Percentiles rank a stretch among this genome's conserved stretches.
phyloP scores from a whole-genome alignment of 495 filamentous ascomycete genomes.

The Pyronema domesticum region DNA sequence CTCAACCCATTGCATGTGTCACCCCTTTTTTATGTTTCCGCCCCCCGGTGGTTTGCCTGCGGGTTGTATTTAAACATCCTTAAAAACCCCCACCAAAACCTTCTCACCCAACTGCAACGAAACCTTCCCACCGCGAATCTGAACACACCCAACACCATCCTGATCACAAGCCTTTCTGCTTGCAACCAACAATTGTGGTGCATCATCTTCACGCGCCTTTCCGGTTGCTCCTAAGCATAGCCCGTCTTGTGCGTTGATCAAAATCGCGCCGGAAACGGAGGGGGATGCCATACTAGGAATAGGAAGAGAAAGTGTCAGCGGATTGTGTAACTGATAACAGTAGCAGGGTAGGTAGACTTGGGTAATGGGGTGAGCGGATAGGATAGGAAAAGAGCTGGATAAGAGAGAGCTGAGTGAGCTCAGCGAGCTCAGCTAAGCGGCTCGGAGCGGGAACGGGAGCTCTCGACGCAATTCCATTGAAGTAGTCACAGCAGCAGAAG shows the following conservation, averaged over 20 bases:
- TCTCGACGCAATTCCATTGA: too few species aligned
- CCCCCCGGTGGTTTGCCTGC: too few species aligned
- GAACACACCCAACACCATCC: constrained; percentile 23
- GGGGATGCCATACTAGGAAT: constrained; percentile 21
- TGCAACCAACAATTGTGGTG: constrained; percentile 23
- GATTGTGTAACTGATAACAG: neutral
- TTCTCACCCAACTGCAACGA: neutral
- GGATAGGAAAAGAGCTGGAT: neutral
- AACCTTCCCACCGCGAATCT: neutral
- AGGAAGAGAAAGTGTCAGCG: neutral
- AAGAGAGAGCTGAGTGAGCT: neutral
- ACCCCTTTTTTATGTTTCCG: too few species aligned
- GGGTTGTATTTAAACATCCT: neutral
- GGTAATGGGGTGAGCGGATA: neutral
- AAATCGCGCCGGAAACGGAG: constrained; percentile 22
- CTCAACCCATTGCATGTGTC: too few species aligned
- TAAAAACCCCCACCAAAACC: constrained; percentile 3
- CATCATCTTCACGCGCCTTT: constrained; percentile 24
- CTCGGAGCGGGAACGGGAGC: too few species aligned
- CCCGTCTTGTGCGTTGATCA: constrained; percentile 21
- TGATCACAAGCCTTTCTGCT: constrained; percentile 19
- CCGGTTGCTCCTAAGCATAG: constrained; percentile 24
- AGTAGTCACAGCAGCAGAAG: too few species aligned
- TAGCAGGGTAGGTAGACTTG: too few species aligned
- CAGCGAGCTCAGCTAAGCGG: too few species aligned